Conservation (phyloP, 2,329 filamentous ascomycete species). For the Penicillium expansum region DNA sequence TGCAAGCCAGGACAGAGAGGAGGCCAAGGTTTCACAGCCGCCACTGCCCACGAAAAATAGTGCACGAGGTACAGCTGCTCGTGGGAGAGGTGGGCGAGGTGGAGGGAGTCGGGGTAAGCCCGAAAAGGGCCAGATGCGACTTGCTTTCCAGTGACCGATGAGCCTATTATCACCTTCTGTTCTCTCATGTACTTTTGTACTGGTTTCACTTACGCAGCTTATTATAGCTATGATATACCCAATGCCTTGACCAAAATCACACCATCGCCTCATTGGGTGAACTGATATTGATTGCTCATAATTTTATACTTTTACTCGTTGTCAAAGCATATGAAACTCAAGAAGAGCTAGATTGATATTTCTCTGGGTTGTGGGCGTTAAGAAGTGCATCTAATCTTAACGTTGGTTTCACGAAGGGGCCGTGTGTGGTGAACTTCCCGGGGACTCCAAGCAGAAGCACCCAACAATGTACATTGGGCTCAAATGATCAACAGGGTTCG, state of each 20-base stretch:
- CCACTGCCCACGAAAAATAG: conserved; percentile 11
- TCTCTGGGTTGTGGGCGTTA: not conserved
- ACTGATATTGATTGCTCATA: not conserved
- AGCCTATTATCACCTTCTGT: not conserved
- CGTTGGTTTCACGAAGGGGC: too few relatives aligned
- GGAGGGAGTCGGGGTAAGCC: conserved; percentile 29
- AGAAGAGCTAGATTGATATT: not conserved
- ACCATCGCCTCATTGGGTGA: not conserved
- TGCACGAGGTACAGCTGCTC: conserved; percentile 18
- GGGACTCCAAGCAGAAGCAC: not conserved
- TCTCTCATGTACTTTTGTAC: not conserved
- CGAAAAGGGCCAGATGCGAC: conserved; percentile 38
- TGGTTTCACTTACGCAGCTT: not conserved
- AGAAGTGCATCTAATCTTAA: not conserved
- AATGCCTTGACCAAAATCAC: not conserved
- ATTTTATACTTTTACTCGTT: not conserved
- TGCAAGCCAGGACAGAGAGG: conserved; percentile 60
- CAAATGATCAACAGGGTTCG: not conserved
- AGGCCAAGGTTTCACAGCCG: conserved; percentile 21
- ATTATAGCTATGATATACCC: conserved; percentile 1
- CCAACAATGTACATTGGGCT: not conserved
- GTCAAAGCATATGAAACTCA: not conserved
- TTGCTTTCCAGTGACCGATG: conserved; percentile 31
- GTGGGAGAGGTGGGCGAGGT: conserved; percentile 26
- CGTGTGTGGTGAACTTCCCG: not conserved